Base-by-base conservation (phyloP, 2,329 filamentous ascomycete species). In the Fusarium heterosporum region DNA sequence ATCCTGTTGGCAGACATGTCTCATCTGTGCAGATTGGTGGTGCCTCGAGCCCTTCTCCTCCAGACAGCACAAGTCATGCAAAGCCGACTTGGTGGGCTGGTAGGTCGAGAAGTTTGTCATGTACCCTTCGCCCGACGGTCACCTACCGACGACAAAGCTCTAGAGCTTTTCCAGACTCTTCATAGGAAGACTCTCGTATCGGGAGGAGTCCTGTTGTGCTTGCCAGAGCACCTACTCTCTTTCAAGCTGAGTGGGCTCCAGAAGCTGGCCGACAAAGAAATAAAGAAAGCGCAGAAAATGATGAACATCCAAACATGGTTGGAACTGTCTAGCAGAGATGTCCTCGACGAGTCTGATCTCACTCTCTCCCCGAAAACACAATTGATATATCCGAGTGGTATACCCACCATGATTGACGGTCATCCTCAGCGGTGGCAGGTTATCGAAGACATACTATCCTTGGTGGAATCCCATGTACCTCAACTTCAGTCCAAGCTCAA, bases 331-430 rank as follows among this genome's bases (percentile, higher is more conserved):
- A 84, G 81, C 4, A 81, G 89, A 0, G 89, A 92, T 69, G 79
- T 92, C 0, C 75, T 92, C 0, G 89, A 92, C 62, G 89, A 92
- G 69, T 89, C 82, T 3, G 86, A 89, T 61, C 80, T 83, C 38
- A 87, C 83, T 0, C 73, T 89, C 1, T 82, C 82, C 0, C 79
- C 83, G 0, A 83, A 82, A 32, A 87, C 84, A 0, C 85, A 89
- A 58, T 74, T 89, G 0, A 85, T 88, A 5, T 89, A 89, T 42
- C 85, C 86, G 0, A 82, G 81, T 8, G 86, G 87, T 0, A 54
- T 77, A 0, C 82, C 85, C 36, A 74, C 78, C 8, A 64, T 78
- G 0, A 75, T 89, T 0, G 85, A 89, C 43, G 84, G 83, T 0
- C 81, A 85, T 48, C 84, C 85, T 0, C 75, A 82, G 7, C 79